These are phyloP conservation scores for Zychaea mexicana DNA, from an alignment of 371 early-diverging fungal genomes.

Conservation along the genomic window DNA sequence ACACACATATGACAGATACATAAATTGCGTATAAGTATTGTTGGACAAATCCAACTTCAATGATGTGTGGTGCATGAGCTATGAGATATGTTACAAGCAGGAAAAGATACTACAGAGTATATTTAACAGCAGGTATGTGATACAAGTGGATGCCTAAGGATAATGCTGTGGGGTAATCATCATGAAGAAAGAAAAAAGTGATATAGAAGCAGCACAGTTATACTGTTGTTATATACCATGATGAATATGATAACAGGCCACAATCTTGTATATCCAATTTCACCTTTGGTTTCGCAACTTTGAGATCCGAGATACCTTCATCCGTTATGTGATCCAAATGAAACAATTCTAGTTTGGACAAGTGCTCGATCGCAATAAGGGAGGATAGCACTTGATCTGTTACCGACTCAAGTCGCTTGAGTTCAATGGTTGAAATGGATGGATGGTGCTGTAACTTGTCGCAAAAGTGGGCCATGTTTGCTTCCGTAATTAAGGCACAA, in stretches of 20 bases:
- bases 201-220: too few species aligned
- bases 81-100: too few species aligned
- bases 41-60: too few species aligned
- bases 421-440: background rate
- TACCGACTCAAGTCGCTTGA: background rate
- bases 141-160: too few species aligned
- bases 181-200: background rate
- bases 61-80: too few species aligned
- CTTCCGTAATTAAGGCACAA: background rate
- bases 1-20: too few species aligned
- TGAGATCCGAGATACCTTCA: background rate
- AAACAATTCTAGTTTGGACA: background rate
- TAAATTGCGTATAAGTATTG: too few species aligned
- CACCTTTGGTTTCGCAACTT: background rate
- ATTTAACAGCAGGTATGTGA: too few species aligned
- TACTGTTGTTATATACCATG: background rate
- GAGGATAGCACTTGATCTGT: background rate
- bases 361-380: background rate
- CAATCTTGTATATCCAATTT: background rate
- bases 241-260: background rate
- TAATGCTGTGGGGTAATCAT: too few species aligned
- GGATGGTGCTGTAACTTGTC: background rate
- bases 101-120: too few species aligned
- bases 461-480: background rate
- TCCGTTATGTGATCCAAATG: background rate